Base-by-base conservation (phyloP, 495 filamentous ascomycete species). In the Cercophora sp. region DNA sequence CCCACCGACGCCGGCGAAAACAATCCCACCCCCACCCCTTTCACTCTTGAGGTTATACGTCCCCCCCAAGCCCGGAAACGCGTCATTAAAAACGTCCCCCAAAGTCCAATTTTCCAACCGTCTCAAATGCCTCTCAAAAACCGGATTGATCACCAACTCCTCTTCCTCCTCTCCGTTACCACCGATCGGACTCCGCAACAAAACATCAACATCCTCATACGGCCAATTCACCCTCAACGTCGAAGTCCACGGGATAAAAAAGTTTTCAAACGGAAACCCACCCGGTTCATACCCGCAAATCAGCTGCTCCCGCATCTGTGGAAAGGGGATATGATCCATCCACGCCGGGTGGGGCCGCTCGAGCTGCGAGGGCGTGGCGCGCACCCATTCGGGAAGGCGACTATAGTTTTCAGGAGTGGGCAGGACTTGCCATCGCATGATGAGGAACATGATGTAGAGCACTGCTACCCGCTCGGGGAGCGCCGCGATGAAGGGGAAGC, bases 361-460 rank as follows among this genome's bases (percentile, higher is more conserved):
- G 9, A 85, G 68, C 63, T 91, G 88, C 8, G 73, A 72, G 0
- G 78, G 71, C 1, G 78, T 67, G 8, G 88, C 87, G 0, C 74
- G 76, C 13, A 83, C 63, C 80, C 82, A 91, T 1, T 79, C 68
- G 0, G 89, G 88, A 2, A 93, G 63, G 5, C 87, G 76, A 16
- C 83, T 75, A 62, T 85, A 89, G 67, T 87, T 91, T 55, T 87
- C 84, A 39, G 71, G 73, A 4, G 88, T 88, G 0, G 88, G 88
- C 8, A 71, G 75, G 19, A 94, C 83, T 59, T 85, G 82, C 88
- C 88, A 94, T 2, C 88, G 83, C 85, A 91, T 88, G 44, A 88
- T 61, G 8, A 89, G 78, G 65, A 91, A 92, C 88, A 91, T 92
- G 61, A 79, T 67, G 58, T 86, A 88, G n/a, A 92, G 73, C 5